A percentile compares a stretch with the other conserved stretches of the same genome.
These are phyloP conservation scores for Starmerella sp. DNA, from an alignment of 805 yeast species.

Conservation along the genomic window DNA sequence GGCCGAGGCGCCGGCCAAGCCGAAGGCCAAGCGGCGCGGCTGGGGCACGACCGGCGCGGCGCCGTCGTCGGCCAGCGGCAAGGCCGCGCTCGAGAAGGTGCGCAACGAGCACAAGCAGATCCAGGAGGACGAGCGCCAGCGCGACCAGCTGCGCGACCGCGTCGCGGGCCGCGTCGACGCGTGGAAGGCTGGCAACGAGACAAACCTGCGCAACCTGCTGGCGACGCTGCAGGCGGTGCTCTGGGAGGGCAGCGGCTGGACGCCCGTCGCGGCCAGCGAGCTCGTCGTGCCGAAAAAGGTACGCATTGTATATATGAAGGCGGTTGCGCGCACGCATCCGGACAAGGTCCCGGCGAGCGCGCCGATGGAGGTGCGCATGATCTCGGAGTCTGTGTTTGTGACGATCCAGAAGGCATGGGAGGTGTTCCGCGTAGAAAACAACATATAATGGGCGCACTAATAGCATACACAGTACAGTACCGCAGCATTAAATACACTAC, in stretches of 20 bases:
- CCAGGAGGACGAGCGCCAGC: slow-evolving; percentile 44
- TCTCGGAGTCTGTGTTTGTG: slow-evolving; percentile 80
- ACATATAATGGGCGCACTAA: slow-evolving; percentile 4
- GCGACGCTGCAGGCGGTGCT: slow-evolving; percentile 57
- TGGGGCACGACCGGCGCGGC: slow-evolving; percentile 22
- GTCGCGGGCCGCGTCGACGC: slow-evolving; percentile 42
- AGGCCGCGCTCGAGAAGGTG: slow-evolving; percentile 43
- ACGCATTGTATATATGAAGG: slow-evolving; percentile 71
- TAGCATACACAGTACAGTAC: neutral
- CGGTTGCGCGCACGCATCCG: slow-evolving; percentile 66
- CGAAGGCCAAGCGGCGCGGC: slow-evolving; percentile 18
- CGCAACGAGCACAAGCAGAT: slow-evolving; percentile 38
- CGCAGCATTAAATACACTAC: too few species aligned
- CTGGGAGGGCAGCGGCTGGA: slow-evolving; percentile 60
- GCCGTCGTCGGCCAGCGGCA: slow-evolving; percentile 27
- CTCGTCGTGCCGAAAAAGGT: slow-evolving; percentile 83
- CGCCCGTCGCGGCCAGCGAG: slow-evolving; percentile 54
- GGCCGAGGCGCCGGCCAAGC: slow-evolving; percentile 18
- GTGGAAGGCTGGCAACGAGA: slow-evolving; percentile 72
- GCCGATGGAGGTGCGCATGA: slow-evolving; percentile 59
- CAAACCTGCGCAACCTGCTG: slow-evolving; percentile 66
- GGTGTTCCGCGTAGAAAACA: slow-evolving; percentile 39
- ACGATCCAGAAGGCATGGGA: slow-evolving; percentile 87
- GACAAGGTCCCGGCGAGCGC: slow-evolving; percentile 62
- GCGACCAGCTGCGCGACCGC: slow-evolving; percentile 49